These are phyloP conservation scores for Cytospora mali DNA, from an alignment of 2,329 filamentous ascomycete species.

Conservation along the genomic window DNA sequence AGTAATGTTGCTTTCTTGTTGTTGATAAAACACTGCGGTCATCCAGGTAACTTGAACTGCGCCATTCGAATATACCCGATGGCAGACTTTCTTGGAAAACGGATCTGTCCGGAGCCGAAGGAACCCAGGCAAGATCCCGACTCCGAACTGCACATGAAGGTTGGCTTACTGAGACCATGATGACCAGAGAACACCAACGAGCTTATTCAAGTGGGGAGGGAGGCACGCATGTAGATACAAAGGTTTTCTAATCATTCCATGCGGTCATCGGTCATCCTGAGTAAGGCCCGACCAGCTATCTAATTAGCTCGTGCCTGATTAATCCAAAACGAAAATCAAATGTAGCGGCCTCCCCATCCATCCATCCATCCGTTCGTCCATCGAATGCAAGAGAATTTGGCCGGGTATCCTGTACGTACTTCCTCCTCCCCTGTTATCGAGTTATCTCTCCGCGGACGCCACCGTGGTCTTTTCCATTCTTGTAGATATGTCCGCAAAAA, in stretches of 20 bases:
- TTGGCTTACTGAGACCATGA: constrained; percentile 40
- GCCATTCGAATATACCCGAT: neutral
- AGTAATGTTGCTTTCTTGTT: too few species aligned
- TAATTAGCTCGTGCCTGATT: neutral
- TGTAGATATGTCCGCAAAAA: constrained; percentile 17
- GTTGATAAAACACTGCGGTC: too few species aligned
- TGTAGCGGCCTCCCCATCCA: neutral
- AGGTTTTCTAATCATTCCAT: constrained; percentile 10
- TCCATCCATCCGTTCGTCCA: neutral
- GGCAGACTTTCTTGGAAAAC: neutral
- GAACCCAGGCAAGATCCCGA: neutral
- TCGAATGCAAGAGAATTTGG: constrained; percentile 5
- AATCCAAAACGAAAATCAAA: neutral
- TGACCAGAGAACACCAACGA: neutral
- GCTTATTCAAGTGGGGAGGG: neutral
- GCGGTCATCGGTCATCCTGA: constrained; percentile 2
- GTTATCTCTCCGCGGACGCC: constrained; percentile 6
- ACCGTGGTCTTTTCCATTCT: constrained; percentile 17
- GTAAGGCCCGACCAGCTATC: constrained; percentile 3
- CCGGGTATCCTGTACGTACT: constrained; percentile 16
- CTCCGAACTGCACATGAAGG: constrained; percentile 48
- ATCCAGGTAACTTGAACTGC: too few species aligned
- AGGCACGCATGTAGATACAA: neutral
- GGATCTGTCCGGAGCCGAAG: neutral
- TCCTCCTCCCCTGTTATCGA: neutral